These are phyloP conservation scores for Holtermannia corniformis DNA, from an alignment of 768 basidiomycete species.

Conservation along the genomic window DNA sequence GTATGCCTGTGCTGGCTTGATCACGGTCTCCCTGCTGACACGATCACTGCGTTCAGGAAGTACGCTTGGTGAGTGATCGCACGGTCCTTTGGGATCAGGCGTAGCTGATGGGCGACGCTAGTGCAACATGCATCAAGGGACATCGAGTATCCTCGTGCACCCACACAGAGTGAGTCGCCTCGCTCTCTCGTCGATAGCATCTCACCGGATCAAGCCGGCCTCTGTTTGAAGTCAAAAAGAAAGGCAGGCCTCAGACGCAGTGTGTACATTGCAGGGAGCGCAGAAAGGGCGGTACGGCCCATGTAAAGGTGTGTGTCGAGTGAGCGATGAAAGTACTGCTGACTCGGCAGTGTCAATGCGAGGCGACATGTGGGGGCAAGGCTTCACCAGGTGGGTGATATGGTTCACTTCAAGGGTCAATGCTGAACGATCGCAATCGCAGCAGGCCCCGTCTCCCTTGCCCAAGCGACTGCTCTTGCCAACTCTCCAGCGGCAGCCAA, in stretches of 20 bases:
- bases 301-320: constrained; percentile 24
- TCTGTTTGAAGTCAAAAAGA: constrained; percentile 87
- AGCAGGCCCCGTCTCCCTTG: background rate
- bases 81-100: background rate
- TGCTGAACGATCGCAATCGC: background rate
- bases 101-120: constrained; percentile 38
- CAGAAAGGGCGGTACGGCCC: constrained; percentile 48
- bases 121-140: constrained; percentile 89
- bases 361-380: constrained; percentile 7
- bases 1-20: no score
- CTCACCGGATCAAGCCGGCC: constrained; percentile 46
- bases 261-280: constrained; percentile 75
- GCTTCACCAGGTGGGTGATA: background rate
- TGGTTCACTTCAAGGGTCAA: background rate
- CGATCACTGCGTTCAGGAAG: background rate
- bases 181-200: background rate
- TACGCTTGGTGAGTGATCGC: constrained; percentile 6
- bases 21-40: no score
- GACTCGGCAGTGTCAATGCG: background rate
- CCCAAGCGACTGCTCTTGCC: background rate
- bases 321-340: background rate
- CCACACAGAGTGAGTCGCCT: constrained; percentile 52
- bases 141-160: constrained; percentile 82
- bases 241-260: constrained; percentile 83
- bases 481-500: background rate